These are phyloP conservation scores for Tuber umbilicatum DNA, from an alignment of 495 filamentous ascomycete genomes.

Conservation along the genomic window DNA sequence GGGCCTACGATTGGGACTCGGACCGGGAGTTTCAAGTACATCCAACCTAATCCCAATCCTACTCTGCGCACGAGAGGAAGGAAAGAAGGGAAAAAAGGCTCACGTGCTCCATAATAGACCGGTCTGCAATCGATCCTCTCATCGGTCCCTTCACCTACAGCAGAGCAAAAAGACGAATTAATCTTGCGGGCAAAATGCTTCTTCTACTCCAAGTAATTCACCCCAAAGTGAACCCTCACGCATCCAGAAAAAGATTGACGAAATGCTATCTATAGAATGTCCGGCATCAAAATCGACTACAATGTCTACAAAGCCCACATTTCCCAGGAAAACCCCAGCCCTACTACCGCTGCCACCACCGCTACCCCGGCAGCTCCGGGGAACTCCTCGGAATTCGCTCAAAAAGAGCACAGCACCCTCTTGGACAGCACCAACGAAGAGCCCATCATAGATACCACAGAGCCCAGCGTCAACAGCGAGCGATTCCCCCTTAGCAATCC, in stretches of 20 bases:
- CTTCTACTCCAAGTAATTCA: conserved; percentile 40
- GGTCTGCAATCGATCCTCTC: conserved; percentile 41
- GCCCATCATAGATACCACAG: conserved; percentile 33
- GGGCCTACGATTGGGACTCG: conserved; percentile 51
- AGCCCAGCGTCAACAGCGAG: conserved; percentile 18
- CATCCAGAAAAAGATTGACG: neutral
- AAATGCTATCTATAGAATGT: conserved; percentile 28
- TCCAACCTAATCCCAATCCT: conserved; percentile 7
- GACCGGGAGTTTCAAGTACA: conserved; percentile 53
- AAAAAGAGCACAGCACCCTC: conserved; percentile 41
- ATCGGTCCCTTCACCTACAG: conserved; percentile 27
- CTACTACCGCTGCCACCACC: conserved; percentile 46
- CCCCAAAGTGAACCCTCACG: neutral
- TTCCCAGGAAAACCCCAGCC: conserved; percentile 49
- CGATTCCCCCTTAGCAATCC: conserved; percentile 24
- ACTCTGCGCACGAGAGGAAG: neutral
- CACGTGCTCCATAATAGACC: conserved; percentile 23
- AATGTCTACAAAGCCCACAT: conserved; percentile 38
- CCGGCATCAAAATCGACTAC: conserved; percentile 28
- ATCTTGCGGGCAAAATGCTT: conserved; percentile 43
- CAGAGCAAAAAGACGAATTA: conserved; percentile 26
- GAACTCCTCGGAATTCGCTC: conserved; percentile 45
- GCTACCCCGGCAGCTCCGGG: conserved; percentile 46
- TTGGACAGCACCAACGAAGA: conserved; percentile 34
- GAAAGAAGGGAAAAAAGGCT: neutral